A percentile compares a stretch with the other conserved stretches of the same genome.
Evolutionary conservation across 371 early-diverging fungal genomes (phyloP).

Genomic region (Circinella umbellata): DNA sequence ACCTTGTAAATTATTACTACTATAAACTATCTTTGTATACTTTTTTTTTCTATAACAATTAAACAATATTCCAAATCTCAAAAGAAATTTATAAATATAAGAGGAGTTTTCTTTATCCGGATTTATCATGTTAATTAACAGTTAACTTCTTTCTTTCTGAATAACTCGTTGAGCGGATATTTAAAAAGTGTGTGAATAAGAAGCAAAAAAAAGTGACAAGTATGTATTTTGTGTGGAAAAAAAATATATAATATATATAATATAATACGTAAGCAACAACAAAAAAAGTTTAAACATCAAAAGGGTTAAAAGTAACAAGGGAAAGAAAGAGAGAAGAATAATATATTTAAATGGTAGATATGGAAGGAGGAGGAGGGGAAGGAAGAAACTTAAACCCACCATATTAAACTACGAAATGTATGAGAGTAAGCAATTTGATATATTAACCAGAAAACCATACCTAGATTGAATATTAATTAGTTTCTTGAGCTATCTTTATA

Average conservation of each 20-base stretch:
- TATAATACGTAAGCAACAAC: neutral
- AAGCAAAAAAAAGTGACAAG: neutral
- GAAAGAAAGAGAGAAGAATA: too few species aligned
- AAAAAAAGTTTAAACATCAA: neutral
- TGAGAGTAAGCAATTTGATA: slow-evolving; percentile 31
- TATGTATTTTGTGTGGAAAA: neutral
- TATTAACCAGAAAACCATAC: slow-evolving; percentile 45
- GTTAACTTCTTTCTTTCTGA: too few species aligned
- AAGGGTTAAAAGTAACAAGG: neutral
- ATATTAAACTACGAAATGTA: slow-evolving; percentile 9
- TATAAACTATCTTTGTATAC: slow-evolving; percentile 1
- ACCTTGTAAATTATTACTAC: neutral
- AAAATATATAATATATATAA: neutral
- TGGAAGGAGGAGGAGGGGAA: too few species aligned
- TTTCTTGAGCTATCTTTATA: too few species aligned
- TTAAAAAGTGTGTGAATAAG: neutral
- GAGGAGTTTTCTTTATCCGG: neutral
- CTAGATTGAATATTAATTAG: slow-evolving; percentile 18
- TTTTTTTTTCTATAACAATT: neutral
- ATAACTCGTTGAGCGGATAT: too few species aligned
- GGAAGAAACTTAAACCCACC: neutral
- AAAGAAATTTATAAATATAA: neutral
- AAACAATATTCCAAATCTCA: too few species aligned
- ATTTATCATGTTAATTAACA: neutral
- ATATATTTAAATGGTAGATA: too few species aligned